Conservation (phyloP, 768 basidiomycete species). For the Suillus sp. region DNA sequence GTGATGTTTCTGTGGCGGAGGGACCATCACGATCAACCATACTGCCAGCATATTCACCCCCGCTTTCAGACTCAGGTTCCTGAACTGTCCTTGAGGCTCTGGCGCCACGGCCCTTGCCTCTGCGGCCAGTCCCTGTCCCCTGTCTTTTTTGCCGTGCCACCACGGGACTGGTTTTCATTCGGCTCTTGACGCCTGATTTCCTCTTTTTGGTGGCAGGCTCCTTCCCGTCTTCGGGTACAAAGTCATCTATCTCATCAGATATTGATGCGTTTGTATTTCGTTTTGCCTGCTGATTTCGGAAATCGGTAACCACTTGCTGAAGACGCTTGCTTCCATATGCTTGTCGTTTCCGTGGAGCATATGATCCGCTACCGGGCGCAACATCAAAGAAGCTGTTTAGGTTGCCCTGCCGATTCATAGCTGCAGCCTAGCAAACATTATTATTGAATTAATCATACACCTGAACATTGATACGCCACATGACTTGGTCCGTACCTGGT, state of each 20-base stretch:
- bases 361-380: conserved; percentile 62
- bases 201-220: conserved; percentile 36
- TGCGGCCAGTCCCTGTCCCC: conserved; percentile 4
- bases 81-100: background rate
- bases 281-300: conserved; percentile 52
- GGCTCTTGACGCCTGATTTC: conserved; percentile 22
- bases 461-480: background rate
- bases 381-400: conserved; percentile 77
- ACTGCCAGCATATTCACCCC: conserved; percentile 21
- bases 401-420: conserved; percentile 75
- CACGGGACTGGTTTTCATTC: background rate
- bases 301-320: conserved; percentile 83
- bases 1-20: conserved; percentile 17
- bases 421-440: conserved; percentile 46
- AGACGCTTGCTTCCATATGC: conserved; percentile 86
- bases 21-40: conserved; percentile 10
- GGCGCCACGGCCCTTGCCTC: background rate
- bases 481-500: conserved; percentile 50
- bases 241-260: conserved; percentile 26
- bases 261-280: conserved; percentile 18
- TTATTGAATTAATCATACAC: conserved; percentile 9
- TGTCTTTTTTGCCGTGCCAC: background rate
- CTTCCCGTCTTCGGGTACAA: conserved; percentile 28
- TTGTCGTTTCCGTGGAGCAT: conserved; percentile 77
- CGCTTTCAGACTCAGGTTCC: conserved; percentile 21